phyloP scores from a whole-genome alignment of 2,329 filamentous ascomycete genomes.

The Colletotrichum brevisporum region DNA sequence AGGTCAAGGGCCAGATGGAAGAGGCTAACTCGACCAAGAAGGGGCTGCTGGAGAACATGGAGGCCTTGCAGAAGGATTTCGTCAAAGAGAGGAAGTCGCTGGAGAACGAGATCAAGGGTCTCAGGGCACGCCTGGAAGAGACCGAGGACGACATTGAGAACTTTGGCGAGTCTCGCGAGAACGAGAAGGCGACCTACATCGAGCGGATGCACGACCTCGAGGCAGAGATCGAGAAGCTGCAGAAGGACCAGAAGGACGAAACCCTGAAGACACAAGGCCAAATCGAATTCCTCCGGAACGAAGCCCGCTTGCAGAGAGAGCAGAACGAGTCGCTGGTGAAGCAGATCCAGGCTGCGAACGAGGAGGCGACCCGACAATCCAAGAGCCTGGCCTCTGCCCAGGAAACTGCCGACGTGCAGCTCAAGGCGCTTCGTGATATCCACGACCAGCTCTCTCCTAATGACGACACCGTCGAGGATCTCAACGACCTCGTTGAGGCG shows the following conservation, averaged over 20 bases:
- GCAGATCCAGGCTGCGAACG: constrained; percentile 68
- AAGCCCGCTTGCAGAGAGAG: constrained; percentile 71
- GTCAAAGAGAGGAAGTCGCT: constrained; percentile 86
- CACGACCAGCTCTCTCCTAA: constrained; percentile 70
- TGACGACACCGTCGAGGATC: constrained; percentile 67
- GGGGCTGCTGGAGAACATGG: constrained; percentile 94
- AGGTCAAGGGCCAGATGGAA: constrained; percentile 79
- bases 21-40: constrained; percentile 94
- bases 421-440: constrained; percentile 70
- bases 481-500: constrained; percentile 70
- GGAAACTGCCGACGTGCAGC: constrained; percentile 65
- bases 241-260: constrained; percentile 70
- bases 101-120: constrained; percentile 82
- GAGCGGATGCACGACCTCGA: constrained; percentile 78
- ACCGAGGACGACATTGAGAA: constrained; percentile 93
- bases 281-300: constrained; percentile 73
- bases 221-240: constrained; percentile 76
- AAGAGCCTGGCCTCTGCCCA: constrained; percentile 66
- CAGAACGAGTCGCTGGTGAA: constrained; percentile 71
- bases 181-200: constrained; percentile 81
- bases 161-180: constrained; percentile 84
- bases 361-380: constrained; percentile 66
- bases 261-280: constrained; percentile 72
- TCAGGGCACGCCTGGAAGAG: constrained; percentile 86
- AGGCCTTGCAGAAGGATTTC: constrained; percentile 91